Percentiles rank a stretch among this genome's conserved stretches.
Evolutionary conservation across 2,329 filamentous ascomycete species (phyloP).

Genomic region (Trichoderma polysporum): DNA sequence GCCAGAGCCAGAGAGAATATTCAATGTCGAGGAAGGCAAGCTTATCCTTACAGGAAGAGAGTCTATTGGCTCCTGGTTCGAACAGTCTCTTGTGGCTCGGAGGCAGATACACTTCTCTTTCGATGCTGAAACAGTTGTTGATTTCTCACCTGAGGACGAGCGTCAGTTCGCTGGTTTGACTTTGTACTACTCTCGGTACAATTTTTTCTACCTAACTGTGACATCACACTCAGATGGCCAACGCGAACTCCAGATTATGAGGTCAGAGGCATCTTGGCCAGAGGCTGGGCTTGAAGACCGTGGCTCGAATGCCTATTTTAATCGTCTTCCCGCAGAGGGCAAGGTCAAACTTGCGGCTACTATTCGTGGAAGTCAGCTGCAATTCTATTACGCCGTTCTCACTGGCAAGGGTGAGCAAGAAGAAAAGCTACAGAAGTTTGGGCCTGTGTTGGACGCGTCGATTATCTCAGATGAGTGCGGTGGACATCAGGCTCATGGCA

Average conservation of each 20-base stretch:
- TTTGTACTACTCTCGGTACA: constrained; percentile 63
- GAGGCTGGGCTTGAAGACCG: constrained; percentile 50
- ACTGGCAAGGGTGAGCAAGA: not conserved
- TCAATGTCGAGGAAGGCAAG: constrained; percentile 39
- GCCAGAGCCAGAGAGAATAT: constrained; percentile 55
- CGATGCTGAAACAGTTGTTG: constrained; percentile 56
- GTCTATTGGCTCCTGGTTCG: constrained; percentile 57
- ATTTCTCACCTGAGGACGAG: constrained; percentile 57
- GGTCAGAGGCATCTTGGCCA: constrained; percentile 57
- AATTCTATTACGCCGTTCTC: constrained; percentile 57
- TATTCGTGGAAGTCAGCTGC: constrained; percentile 51
- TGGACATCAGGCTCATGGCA: constrained; percentile 59
- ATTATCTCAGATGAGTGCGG: constrained; percentile 64
- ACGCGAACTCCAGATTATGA: constrained; percentile 57
- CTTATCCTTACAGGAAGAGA: constrained; percentile 53
- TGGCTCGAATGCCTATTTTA: constrained; percentile 8
- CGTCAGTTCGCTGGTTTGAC: constrained; percentile 61
- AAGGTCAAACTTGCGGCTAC: constrained; percentile 53
- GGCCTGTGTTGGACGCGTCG: constrained; percentile 57
- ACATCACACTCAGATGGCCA: constrained; percentile 54
- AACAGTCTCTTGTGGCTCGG: constrained; percentile 55
- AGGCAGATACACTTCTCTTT: constrained; percentile 60
- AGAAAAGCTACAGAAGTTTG: constrained; percentile 47
- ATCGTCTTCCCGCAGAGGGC: constrained; percentile 50
- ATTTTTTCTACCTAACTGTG: constrained; percentile 64